Conservation (phyloP, 345 rosid genomes). For the Carallia pectinifolia region DNA sequence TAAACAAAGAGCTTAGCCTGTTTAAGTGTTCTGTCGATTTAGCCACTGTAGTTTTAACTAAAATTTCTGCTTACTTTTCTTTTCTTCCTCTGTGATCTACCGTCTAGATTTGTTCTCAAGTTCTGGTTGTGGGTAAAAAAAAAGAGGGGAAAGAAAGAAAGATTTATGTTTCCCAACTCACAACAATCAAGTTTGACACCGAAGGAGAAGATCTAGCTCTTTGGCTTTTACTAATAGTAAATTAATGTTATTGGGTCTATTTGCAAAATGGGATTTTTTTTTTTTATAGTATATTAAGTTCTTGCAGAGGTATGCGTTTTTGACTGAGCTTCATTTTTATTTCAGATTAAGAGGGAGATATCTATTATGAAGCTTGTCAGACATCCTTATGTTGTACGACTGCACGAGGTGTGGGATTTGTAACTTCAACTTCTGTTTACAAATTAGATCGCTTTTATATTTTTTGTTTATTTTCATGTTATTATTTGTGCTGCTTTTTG, state of each 20-base stretch:
- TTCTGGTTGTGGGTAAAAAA: too few relatives aligned
- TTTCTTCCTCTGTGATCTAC: too few relatives aligned
- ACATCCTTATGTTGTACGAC: constrained; percentile 89
- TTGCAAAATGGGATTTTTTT: neutral
- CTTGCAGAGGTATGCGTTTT: too few relatives aligned
- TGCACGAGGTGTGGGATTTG: constrained; percentile 61
- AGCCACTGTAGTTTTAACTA: too few relatives aligned
- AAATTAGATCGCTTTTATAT: neutral
- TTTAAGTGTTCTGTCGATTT: too few relatives aligned
- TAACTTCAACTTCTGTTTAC: neutral
- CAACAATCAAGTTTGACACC: too few relatives aligned
- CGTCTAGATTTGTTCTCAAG: too few relatives aligned
- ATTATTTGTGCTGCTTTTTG: constrained; percentile 12
- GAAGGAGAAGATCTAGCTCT: too few relatives aligned
- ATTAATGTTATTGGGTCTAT: neutral
- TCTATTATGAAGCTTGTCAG: constrained; percentile 98
- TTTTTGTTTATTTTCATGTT: neutral
- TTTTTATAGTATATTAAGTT: neutral
- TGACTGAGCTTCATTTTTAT: neutral
- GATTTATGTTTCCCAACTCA: too few relatives aligned
- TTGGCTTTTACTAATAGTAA: neutral
- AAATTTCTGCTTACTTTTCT: too few relatives aligned
- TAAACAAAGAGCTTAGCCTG: too few relatives aligned
- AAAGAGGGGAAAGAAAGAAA: too few relatives aligned
- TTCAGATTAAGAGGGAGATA: constrained; percentile 95